These are phyloP conservation scores for Botryotinia narcissicola DNA, from an alignment of 2,329 filamentous ascomycete genomes.

Conservation along the genomic window DNA sequence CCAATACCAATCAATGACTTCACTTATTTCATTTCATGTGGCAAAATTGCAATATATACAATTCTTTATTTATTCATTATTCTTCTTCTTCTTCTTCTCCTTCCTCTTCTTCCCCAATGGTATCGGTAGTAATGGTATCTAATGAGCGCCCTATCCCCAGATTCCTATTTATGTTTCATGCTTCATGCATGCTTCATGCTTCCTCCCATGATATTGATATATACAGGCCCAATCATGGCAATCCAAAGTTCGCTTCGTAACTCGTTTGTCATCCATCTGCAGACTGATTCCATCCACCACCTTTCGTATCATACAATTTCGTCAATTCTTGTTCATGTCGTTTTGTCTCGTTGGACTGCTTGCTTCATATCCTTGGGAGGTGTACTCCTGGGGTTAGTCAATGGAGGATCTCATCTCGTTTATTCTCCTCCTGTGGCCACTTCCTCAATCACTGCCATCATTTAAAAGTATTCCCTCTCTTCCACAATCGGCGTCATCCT, in stretches of 20 bases:
- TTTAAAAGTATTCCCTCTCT: neutral
- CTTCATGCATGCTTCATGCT: neutral
- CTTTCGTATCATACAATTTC: neutral
- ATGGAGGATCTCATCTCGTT: neutral
- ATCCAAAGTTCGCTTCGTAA: neutral
- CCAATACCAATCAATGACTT: neutral
- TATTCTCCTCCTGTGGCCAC: neutral
- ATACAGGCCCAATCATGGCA: neutral
- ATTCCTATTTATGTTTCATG: neutral
- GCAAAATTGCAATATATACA: neutral
- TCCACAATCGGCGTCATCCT: neutral
- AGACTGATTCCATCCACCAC: neutral
- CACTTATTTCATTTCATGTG: neutral
- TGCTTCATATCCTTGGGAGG: neutral
- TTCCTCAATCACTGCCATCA: neutral
- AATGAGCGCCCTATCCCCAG: neutral
- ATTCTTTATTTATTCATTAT: neutral
- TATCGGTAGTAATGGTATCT: slow-evolving; percentile 1
- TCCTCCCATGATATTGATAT: neutral
- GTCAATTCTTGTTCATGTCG: neutral
- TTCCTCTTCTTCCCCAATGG: neutral
- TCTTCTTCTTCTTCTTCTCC: neutral
- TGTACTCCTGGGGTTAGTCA: neutral
- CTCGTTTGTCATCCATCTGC: neutral
- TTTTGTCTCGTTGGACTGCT: neutral